Percentiles rank a stretch among this genome's conserved stretches.
Evolutionary conservation across 768 basidiomycete genomes (phyloP).

Genomic region (Termitomyces sp.): DNA sequence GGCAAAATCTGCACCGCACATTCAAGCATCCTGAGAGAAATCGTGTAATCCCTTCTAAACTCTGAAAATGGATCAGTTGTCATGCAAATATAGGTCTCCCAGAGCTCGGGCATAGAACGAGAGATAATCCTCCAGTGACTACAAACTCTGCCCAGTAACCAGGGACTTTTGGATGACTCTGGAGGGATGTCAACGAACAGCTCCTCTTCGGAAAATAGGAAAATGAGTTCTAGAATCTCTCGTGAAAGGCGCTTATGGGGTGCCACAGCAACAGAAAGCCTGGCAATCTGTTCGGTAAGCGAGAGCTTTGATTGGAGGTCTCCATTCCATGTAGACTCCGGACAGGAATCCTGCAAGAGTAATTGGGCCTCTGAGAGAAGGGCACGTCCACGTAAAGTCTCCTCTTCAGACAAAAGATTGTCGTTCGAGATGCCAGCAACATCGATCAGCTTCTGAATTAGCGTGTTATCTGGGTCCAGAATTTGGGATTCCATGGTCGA

Average conservation of each 20-base stretch:
- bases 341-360: too few relatives aligned
- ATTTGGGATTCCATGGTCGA: neutral
- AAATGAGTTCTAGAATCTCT: neutral
- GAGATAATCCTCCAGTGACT: neutral
- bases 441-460: neutral
- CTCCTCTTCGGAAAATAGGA: neutral
- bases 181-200: neutral
- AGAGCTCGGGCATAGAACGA: neutral
- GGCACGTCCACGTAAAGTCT: neutral
- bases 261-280: neutral
- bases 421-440: neutral
- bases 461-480: neutral
- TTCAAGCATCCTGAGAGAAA: neutral
- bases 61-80: too few relatives aligned
- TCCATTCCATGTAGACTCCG: conserved; percentile 25
- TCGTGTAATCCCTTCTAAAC: neutral
- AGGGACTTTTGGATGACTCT: neutral
- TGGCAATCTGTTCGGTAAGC: neutral
- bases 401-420: neutral
- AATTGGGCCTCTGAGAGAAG: neutral
- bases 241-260: neutral
- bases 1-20: neutral
- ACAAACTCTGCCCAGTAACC: neutral
- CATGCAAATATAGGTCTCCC: too few relatives aligned
- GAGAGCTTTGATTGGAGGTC: too few relatives aligned